phyloP scores from a whole-genome alignment of 371 early-diverging fungal genomes.

The Choanephora cucurbitarum region DNA sequence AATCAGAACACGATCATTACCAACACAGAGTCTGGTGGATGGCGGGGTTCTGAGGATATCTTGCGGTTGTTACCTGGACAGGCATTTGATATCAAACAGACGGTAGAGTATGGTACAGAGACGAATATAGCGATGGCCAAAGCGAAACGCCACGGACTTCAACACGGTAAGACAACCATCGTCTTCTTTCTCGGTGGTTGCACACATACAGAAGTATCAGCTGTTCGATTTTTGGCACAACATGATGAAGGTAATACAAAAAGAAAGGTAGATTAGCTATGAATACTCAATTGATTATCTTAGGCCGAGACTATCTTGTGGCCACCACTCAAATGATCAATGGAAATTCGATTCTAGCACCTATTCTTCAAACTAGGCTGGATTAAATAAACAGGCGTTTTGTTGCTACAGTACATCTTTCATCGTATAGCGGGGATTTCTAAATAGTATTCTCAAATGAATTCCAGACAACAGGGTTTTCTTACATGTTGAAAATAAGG shows the following conservation, averaged over 20 bases:
- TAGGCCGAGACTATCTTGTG: conserved; percentile 79
- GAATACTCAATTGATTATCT: conserved; percentile 22
- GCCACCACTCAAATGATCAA: conserved; percentile 89
- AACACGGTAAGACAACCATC: conserved; percentile 73
- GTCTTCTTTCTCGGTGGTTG: conserved; percentile 97
- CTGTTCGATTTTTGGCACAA: conserved; percentile 81
- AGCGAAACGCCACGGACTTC: conserved; percentile 59
- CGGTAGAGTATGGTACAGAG: conserved; percentile 58
- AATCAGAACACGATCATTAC: neutral
- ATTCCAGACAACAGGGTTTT: no score
- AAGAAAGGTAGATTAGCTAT: neutral
- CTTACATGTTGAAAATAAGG: no score
- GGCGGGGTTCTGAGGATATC: conserved; percentile 89
- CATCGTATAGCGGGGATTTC: no score
- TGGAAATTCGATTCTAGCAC: conserved; percentile 74
- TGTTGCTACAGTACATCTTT: no score
- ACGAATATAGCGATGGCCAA: conserved; percentile 51
- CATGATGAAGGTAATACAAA: conserved; percentile 65
- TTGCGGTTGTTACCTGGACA: conserved; percentile 76
- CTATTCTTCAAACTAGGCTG: conserved; percentile 44
- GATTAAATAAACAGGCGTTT: neutral
- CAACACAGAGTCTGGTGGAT: conserved; percentile 50
- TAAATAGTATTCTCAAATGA: no score
- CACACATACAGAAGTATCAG: conserved; percentile 89
- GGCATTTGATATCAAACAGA: conserved; percentile 77